phyloP scores from a whole-genome alignment of 2,329 filamentous ascomycete species.

The Paracoccidioides lutzii region DNA sequence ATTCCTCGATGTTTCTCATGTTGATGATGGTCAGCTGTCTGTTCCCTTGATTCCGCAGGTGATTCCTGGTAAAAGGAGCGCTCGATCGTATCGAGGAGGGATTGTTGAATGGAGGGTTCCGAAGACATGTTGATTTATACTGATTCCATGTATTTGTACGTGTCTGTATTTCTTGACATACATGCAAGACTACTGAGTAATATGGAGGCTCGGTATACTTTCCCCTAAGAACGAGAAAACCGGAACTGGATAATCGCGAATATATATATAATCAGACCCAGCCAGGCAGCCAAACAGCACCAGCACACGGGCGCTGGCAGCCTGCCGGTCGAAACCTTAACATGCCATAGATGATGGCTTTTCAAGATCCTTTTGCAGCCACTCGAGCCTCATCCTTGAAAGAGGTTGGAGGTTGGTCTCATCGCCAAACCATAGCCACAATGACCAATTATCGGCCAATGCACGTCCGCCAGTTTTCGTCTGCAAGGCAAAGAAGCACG shows the following conservation, averaged over 20 bases:
- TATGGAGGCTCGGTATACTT: neutral
- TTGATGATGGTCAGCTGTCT: neutral
- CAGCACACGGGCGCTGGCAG: too few relatives aligned
- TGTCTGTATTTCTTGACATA: too few relatives aligned
- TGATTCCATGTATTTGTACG: too few relatives aligned
- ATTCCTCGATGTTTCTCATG: neutral
- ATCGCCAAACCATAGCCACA: neutral
- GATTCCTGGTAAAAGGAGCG: neutral
- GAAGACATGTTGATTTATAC: neutral
- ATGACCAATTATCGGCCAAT: neutral
- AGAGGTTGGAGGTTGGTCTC: neutral
- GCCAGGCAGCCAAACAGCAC: neutral
- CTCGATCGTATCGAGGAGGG: neutral
- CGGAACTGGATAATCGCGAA: neutral
- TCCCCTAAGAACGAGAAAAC: neutral
- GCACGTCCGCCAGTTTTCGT: neutral
- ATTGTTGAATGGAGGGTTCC: neutral
- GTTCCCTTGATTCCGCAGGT: neutral
- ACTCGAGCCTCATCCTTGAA: neutral
- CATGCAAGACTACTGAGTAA: too few relatives aligned
- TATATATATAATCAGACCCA: neutral
- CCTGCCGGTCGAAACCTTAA: too few relatives aligned
- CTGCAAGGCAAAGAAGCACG: neutral
- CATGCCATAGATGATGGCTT: neutral
- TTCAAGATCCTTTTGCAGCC: neutral